phyloP scores from a whole-genome alignment of 768 basidiomycete species.

The Amylocystis lapponica region DNA sequence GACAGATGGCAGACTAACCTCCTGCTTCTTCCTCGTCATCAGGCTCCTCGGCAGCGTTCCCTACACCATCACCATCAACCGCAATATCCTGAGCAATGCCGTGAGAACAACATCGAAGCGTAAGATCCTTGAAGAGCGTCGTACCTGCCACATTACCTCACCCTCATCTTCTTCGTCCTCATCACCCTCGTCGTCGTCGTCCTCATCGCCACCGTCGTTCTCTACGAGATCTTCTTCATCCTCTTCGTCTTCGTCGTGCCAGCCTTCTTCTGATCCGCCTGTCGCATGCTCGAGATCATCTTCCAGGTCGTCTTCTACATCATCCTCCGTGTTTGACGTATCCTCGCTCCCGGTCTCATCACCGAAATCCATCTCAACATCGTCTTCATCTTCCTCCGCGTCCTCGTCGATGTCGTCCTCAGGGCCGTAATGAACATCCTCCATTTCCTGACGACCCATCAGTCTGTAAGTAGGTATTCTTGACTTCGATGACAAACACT shows the following conservation, averaged over 20 bases:
- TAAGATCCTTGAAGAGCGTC: slow-evolving; percentile 3
- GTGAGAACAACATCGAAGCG: neutral
- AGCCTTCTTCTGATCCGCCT: slow-evolving; percentile 53
- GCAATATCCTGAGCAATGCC: slow-evolving; percentile 26
- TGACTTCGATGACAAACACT: slow-evolving; percentile 27
- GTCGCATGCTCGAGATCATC: slow-evolving; percentile 58
- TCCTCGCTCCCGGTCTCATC: slow-evolving; percentile 81
- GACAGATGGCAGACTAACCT: too few species aligned
- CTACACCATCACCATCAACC: slow-evolving; percentile 29
- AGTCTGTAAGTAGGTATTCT: slow-evolving; percentile 13
- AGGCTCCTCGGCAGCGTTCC: slow-evolving; percentile 31
- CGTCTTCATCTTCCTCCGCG: slow-evolving; percentile 75
- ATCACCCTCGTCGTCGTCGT: slow-evolving; percentile 30
- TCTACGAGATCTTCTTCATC: slow-evolving; percentile 54
- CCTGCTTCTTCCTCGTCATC: slow-evolving; percentile 56
- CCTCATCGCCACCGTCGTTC: slow-evolving; percentile 41
- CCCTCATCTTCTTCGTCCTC: slow-evolving; percentile 32
- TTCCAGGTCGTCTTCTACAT: slow-evolving; percentile 62
- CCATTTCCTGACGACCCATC: slow-evolving; percentile 62
- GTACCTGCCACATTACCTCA: slow-evolving; percentile 37
- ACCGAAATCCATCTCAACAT: slow-evolving; percentile 84
- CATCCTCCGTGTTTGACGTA: slow-evolving; percentile 71
- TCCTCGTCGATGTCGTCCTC: slow-evolving; percentile 81
- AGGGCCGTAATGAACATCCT: slow-evolving; percentile 60
- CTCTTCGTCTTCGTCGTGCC: slow-evolving; percentile 64